Conservation (phyloP, 1,284 basidiomycete species). For the Moesziomyces parantarcticus region DNA sequence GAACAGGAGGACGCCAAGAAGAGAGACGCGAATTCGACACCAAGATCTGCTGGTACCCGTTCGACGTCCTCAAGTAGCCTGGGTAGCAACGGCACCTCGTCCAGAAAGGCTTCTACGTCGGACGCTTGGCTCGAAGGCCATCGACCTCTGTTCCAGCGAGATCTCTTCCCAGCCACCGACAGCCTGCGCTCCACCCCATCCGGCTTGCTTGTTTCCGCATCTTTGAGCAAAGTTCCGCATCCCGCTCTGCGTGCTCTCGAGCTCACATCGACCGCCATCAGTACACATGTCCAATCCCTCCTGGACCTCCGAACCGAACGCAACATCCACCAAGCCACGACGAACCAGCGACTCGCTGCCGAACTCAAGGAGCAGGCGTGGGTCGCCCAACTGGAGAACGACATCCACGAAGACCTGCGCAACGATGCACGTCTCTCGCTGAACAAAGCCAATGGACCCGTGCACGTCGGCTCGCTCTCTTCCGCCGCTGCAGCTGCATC, state of each 20-base stretch:
- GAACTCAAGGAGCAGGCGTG: constrained; percentile 27
- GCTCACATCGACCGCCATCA: constrained; percentile 22
- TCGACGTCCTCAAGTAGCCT: constrained; percentile 21
- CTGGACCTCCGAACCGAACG: constrained; percentile 42
- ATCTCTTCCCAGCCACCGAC: constrained; percentile 49
- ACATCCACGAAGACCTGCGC: constrained; percentile 23
- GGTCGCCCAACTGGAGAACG: constrained; percentile 25
- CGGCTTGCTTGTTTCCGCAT: constrained; percentile 22
- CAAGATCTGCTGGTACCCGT: constrained; percentile 11
- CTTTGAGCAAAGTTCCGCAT: constrained; percentile 19
- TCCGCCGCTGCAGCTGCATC: constrained; percentile 25
- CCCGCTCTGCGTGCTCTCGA: constrained; percentile 43
- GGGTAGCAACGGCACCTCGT: not conserved
- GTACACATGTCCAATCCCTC: constrained; percentile 31
- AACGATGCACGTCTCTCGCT: constrained; percentile 40
- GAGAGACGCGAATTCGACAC: constrained; percentile 2
- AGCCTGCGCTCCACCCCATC: constrained; percentile 27
- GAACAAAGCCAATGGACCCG: constrained; percentile 35
- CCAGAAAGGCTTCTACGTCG: constrained; percentile 8
- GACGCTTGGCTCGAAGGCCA: constrained; percentile 42
- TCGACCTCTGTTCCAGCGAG: constrained; percentile 42
- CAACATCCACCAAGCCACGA: constrained; percentile 16
- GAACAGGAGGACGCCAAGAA: constrained; percentile 42
- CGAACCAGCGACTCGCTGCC: constrained; percentile 11
- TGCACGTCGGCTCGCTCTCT: constrained; percentile 24